A percentile compares a stretch with the other conserved stretches of the same genome.
These are phyloP conservation scores for Exobasidium rhododendri DNA, from an alignment of 1,284 basidiomycete species.

Conservation along the genomic window DNA sequence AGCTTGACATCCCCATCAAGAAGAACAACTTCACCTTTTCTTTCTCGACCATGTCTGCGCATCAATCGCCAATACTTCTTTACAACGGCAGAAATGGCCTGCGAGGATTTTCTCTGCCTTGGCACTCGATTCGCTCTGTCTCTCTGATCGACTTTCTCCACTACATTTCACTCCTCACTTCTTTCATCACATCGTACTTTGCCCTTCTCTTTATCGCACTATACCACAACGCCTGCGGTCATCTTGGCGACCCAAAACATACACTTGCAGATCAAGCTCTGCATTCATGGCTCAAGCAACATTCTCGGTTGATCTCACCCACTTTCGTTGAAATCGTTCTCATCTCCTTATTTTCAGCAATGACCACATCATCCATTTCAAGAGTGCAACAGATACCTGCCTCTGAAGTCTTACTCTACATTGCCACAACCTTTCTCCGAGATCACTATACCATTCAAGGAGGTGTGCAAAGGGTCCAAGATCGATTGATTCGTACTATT, in stretches of 20 bases:
- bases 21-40: conserved; percentile 45
- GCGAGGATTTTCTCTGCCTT: conserved; percentile 32
- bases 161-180: conserved; percentile 14
- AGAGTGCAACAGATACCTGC: conserved; percentile 36
- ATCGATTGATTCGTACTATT: conserved; percentile 22
- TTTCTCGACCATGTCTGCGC: conserved; percentile 18
- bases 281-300: conserved; percentile 18
- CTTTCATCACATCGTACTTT: conserved; percentile 37
- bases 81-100: conserved; percentile 41
- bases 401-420: conserved; percentile 48
- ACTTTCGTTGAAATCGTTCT: conserved; percentile 34
- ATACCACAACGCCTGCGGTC: conserved; percentile 30
- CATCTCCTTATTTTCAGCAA: conserved; percentile 40
- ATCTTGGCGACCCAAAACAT: conserved; percentile 34
- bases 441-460: conserved; percentile 45
- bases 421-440: conserved; percentile 42
- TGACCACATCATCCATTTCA: conserved; percentile 37
- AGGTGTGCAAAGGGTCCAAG: conserved; percentile 45
- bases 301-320: conserved; percentile 15
- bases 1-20: conserved; percentile 27
- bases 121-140: not conserved
- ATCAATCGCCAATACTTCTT: conserved; percentile 23
- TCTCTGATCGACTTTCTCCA: not conserved
- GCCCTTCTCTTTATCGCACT: conserved; percentile 33
- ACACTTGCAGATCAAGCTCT: conserved; percentile 26